A percentile compares a stretch with the other conserved stretches of the same genome.
phyloP scores from a whole-genome alignment of 768 basidiomycete species.

The Lactarius sanguifluus region DNA sequence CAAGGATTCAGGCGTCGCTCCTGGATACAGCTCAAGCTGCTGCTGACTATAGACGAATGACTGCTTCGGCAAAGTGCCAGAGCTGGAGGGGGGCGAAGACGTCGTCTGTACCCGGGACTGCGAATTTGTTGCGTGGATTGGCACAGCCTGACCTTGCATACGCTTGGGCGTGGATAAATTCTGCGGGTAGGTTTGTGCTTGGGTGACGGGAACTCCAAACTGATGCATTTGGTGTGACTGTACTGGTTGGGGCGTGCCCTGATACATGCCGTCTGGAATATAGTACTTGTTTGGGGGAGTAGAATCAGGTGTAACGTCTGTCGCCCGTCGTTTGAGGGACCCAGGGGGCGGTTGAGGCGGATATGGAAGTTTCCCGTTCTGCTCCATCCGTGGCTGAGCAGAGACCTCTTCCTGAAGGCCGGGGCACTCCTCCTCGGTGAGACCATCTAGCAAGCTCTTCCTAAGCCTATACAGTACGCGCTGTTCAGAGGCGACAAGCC shows the following conservation, averaged over 20 bases:
- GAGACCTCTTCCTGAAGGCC: conserved; percentile 57
- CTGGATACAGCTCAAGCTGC: conserved; percentile 18
- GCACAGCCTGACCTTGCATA: conserved; percentile 22
- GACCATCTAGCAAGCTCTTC: conserved; percentile 56
- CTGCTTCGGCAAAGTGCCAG: conserved; percentile 11
- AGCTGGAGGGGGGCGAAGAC: conserved; percentile 14
- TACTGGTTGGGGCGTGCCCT: conserved; percentile 13
- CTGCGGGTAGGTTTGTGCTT: conserved; percentile 27
- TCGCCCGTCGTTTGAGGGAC: conserved; percentile 26
- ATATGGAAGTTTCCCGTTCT: conserved; percentile 9
- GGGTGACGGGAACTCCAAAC: conserved; percentile 23
- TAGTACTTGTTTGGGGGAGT: conserved; percentile 30
- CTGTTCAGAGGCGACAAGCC: conserved; percentile 58
- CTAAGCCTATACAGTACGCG: conserved; percentile 61
- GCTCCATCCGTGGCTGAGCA: conserved; percentile 41
- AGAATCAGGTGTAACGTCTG: conserved; percentile 25
- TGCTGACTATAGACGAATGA: conserved; percentile 18
- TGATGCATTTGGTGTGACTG: conserved; percentile 19
- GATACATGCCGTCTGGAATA: conserved; percentile 23
- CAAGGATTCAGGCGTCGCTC: conserved; percentile 9
- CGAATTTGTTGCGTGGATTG: conserved; percentile 18
- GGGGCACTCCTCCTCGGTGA: conserved; percentile 56
- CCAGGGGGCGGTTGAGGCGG: conserved; percentile 26
- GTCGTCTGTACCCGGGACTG: conserved; percentile 14
- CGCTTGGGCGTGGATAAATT: conserved; percentile 28